Evolutionary conservation across 208 protist genomes (phyloP).

Genomic region (Entamoeba histolytica): DNA sequence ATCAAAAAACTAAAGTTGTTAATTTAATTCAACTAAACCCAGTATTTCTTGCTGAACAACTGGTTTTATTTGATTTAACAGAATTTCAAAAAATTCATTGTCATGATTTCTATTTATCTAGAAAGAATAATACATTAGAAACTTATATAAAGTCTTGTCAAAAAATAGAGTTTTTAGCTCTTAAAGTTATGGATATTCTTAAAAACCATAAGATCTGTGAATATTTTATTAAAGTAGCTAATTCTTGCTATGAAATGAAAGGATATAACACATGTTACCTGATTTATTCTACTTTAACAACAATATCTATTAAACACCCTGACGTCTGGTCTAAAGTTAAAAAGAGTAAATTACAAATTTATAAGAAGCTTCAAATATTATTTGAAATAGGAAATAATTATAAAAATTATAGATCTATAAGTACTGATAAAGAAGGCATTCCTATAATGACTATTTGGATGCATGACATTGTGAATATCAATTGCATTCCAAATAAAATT

Average conservation of each 20-base stretch:
- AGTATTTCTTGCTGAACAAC: background rate
- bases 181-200: background rate
- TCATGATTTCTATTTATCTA: background rate
- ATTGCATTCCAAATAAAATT: background rate
- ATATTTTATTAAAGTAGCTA: background rate
- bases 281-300: background rate
- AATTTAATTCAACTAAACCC: background rate
- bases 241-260: background rate
- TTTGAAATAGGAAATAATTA: background rate
- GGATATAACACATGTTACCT: background rate
- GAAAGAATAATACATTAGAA: background rate
- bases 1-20: background rate
- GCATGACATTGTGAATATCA: background rate
- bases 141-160: background rate
- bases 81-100: background rate
- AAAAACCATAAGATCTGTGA: background rate
- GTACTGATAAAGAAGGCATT: background rate
- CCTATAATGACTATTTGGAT: background rate
- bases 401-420: background rate
- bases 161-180: background rate
- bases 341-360: background rate
- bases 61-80: background rate
- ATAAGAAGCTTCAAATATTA: background rate
- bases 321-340: background rate
- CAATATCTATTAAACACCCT: background rate